Evolutionary conservation across 306 rosid genomes (phyloP).

Genomic region (Gleditsia sinensis): DNA sequence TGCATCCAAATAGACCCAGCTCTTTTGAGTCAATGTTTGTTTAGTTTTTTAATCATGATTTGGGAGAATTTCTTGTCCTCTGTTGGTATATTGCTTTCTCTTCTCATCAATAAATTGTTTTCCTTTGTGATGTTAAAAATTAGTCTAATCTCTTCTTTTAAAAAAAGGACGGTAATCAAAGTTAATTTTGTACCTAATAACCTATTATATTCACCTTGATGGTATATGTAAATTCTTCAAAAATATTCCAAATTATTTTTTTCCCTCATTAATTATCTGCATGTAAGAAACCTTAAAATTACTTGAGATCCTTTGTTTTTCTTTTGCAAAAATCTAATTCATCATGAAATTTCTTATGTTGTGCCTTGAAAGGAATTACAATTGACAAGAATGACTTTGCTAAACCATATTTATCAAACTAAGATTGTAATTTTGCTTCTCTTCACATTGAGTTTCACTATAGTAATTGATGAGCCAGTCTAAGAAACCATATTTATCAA

Average conservation of each 20-base stretch:
- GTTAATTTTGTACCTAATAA: not conserved
- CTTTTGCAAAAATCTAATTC: no score
- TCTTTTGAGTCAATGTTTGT: not conserved
- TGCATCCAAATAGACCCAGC: no score
- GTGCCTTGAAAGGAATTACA: no score
- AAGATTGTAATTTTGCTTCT: no score
- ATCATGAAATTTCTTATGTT: no score
- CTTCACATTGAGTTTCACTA: no score
- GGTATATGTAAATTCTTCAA: not conserved
- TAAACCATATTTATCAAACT: no score
- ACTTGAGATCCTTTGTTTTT: not conserved
- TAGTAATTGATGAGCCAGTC: no score
- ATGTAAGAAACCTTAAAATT: not conserved
- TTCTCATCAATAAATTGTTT: not conserved
- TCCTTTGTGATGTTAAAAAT: not conserved
- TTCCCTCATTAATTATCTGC: no score
- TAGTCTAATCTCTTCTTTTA: not conserved
- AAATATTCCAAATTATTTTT: no score
- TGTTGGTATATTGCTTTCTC: not conserved
- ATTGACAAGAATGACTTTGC: no score
- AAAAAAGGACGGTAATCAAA: not conserved
- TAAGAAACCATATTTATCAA: no score
- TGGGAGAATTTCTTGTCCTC: not conserved
- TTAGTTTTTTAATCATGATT: not conserved
- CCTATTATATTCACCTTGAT: not conserved